Base-by-base conservation (phyloP, 169 alveolate species). In the Plasmodium cynomolgi region DNA sequence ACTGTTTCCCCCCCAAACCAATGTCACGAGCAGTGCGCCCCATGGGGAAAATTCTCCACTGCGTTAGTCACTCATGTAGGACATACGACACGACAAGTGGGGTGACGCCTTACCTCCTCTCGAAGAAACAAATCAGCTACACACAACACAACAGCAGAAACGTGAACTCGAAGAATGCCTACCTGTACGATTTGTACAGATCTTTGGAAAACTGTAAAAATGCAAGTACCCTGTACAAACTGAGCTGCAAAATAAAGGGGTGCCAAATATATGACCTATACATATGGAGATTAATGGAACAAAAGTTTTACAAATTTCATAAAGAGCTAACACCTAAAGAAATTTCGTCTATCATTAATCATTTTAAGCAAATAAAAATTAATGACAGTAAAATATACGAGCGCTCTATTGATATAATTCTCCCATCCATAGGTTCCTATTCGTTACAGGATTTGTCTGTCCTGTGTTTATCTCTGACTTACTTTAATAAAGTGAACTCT, bases 341-440 rank as follows among this genome's bases (percentile, higher is more conserved):
- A 73, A 92, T 96, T 96, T 96, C 96, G 3, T 93, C 92, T 72
- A 93, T 96, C 74, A 81, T 96, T 26, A 96, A 96, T 86, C 88
- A 93, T 79, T 96, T 91, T 94, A 96, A 95, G 72, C 95, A 96
- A 44, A 96, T 96, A 17, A 96, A 96, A 85, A 86, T 95, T 41
- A 90, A 95, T 74, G 95, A 96, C 56, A 77, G 91, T 15, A 96
- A 93, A 39, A 88, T 96, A 84, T 86, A 86, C 79, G 94, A 96
- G 68, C 58, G 93, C 11, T 96, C 96, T 56, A 84, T 92, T 17
- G 84, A 84, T 56, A 84, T 92, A 84, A 84, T 96, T 68, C 94
- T 93, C 41, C 80, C 94, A 31, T 62, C 93, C 34, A 56, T 96
- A 47, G 85, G 95, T 54, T 41, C 54, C 20, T 84, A 95, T 84